phyloP scores from a whole-genome alignment of 768 basidiomycete species.

The Terana coerulea region DNA sequence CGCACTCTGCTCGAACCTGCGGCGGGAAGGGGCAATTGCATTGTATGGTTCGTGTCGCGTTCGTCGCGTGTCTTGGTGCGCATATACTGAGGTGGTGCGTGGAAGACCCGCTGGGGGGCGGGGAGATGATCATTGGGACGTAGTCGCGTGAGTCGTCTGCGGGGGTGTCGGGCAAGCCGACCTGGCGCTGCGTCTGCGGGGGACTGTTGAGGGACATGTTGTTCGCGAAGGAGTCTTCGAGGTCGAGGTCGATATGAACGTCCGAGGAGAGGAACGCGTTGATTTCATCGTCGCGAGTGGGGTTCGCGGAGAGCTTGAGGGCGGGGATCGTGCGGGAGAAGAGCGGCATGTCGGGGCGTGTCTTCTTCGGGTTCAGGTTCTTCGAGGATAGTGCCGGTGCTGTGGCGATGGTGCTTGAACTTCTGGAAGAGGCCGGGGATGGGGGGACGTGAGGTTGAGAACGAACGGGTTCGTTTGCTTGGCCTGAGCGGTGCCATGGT shows the following conservation, averaged over 20 bases:
- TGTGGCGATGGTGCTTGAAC: neutral
- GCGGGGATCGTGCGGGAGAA: conserved; percentile 3
- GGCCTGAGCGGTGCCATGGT: conserved; percentile 5
- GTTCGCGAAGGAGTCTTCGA: conserved; percentile 80
- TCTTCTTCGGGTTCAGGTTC: no score
- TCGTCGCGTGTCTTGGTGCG: conserved; percentile 23
- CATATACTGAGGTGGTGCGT: neutral
- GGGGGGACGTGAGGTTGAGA: neutral
- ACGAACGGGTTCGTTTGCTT: neutral
- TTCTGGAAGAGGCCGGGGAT: neutral
- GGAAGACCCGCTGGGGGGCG: conserved; percentile 30
- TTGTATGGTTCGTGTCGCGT: conserved; percentile 26
- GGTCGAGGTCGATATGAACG: conserved; percentile 70
- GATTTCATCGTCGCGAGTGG: conserved; percentile 42
- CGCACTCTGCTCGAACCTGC: conserved; percentile 4
- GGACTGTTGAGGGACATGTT: conserved; percentile 79
- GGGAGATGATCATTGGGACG: conserved; percentile 82
- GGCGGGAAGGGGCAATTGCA: conserved; percentile 8
- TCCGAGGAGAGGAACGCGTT: conserved; percentile 74
- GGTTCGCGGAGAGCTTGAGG: conserved; percentile 22
- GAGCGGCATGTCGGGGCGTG: conserved; percentile 3
- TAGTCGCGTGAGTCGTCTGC: conserved; percentile 41
- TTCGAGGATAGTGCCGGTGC: conserved; percentile 4
- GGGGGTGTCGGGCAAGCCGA: conserved; percentile 41
- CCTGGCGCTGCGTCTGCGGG: conserved; percentile 36